Percentiles rank a stretch among this genome's conserved stretches.
phyloP scores from a whole-genome alignment of 345 rosid species.

The Syzygium grande region DNA sequence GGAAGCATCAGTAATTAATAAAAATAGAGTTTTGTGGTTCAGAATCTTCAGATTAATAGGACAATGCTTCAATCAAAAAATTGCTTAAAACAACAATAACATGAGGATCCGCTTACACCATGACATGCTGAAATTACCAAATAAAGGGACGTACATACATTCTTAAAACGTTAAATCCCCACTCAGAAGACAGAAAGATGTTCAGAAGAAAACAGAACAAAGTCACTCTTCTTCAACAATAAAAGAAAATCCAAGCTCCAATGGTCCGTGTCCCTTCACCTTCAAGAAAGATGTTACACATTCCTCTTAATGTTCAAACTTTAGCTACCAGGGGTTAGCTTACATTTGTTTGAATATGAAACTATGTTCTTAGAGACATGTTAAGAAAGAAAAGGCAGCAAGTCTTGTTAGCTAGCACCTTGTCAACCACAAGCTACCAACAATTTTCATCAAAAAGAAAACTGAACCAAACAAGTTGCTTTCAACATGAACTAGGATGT shows the following conservation, averaged over 20 bases:
- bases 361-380: not conserved
- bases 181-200: not conserved
- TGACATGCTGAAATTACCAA: not conserved
- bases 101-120: not conserved
- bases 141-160: not conserved
- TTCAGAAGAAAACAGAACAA: not conserved
- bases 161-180: not conserved
- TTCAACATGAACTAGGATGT: not conserved
- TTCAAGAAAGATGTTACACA: not conserved
- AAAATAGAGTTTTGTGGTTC: not conserved
- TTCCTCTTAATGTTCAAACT: not conserved
- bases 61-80: not conserved
- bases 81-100: not conserved
- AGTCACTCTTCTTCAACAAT: not conserved
- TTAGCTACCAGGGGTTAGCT: not conserved
- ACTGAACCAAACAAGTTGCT: not conserved
- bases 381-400: not conserved
- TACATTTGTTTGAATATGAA: not conserved
- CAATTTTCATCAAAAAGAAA: not conserved
- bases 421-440: not conserved
- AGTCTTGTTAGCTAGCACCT: not conserved
- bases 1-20: slow-evolving; percentile 3
- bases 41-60: not conserved
- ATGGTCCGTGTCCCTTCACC: not conserved
- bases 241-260: not conserved